Percentiles rank a stretch among this genome's conserved stretches.
These are phyloP conservation scores for Cryptococcus jaspeensis DNA, from an alignment of 1,284 basidiomycete species.

Conservation along the genomic window DNA sequence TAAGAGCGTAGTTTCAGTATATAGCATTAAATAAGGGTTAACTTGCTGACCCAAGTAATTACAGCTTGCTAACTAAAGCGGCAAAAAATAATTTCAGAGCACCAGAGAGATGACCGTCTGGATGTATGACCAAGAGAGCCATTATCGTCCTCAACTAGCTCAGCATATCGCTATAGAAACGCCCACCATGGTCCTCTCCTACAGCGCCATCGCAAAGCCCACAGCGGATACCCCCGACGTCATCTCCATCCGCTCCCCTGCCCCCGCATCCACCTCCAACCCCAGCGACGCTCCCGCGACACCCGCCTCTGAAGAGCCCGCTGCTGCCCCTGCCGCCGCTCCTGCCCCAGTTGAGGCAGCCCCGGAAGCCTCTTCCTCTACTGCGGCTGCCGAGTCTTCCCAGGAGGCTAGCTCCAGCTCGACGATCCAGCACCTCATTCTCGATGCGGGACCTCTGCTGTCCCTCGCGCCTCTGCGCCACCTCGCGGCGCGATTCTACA, in stretches of 20 bases:
- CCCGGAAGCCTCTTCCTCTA: background rate
- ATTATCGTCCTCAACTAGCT: too few species aligned
- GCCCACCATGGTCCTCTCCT: conserved; percentile 30
- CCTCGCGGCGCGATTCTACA: conserved; percentile 75
- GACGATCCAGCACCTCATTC: conserved; percentile 69
- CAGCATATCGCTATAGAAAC: too few species aligned
- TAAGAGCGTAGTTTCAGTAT: too few species aligned
- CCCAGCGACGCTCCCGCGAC: background rate
- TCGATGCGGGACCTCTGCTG: conserved; percentile 88
- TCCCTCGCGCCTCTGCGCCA: conserved; percentile 80
- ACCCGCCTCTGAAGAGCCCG: background rate
- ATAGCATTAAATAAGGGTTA: too few species aligned
- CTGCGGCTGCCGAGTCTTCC: background rate
- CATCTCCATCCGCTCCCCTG: conserved; percentile 18
- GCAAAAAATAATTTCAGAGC: background rate
- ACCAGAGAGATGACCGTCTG: background rate
- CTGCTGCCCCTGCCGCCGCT: too few species aligned
- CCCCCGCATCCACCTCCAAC: conserved; percentile 3
- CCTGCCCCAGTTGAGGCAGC: background rate
- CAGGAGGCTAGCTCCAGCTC: conserved; percentile 5
- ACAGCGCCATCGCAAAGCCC: conserved; percentile 31
- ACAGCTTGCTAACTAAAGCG: too few species aligned
- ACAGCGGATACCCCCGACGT: conserved; percentile 13
- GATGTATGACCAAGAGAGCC: too few species aligned
- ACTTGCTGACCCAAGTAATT: too few species aligned